Base-by-base conservation (phyloP, 257 asterid genomes). In the Dorcoceras hygrometricum region DNA sequence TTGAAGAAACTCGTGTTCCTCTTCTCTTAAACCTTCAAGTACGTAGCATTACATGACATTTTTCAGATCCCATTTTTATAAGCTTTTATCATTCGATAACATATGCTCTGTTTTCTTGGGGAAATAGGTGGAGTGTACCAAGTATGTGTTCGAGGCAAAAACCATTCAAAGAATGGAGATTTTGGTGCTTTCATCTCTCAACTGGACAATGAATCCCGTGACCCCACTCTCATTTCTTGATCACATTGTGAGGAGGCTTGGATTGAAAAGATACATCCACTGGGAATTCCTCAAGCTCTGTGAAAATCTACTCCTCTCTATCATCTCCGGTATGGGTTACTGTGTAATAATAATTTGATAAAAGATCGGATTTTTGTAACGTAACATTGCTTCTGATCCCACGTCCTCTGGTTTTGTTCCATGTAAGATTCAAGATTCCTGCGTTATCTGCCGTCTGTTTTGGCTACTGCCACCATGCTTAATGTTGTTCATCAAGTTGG, bases 141-240 rank as follows among this genome's bases (percentile, higher is more conserved):
- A 81, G 60, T 85, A 78, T 65, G 66, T 83, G 61, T 89, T 89
- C 28, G 91, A 89, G 73, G 82, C 95, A 2, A 89, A 78, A 74
- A 87, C 87, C n/a, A 82, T 89, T 26, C 84, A 84, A 69, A 79
- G 78, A 77, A 89, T 85, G 97, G 97, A 89, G 87, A 81, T 89
- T 23, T 65, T 89, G 63, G 79, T 89, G 32, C 84, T 89, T 10
- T 78, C 88, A 12, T 61, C 83, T 2, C 77, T 89, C 0, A 75
- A 87, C 56, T 89, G 97, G 97, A 82, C 84, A 75, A 87, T 89
- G 97, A 85, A 89, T 81, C 83, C 89, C 9, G 93, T 89, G 62
- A 87, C 95, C 0, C 94, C 95, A 34, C 54, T 85, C 34, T 87
- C 94, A 11, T 87, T 85, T 69, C 66, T 89, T 63, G 85, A 85